phyloP scores from a whole-genome alignment of 805 yeast genomes.

The Ogataea populi-albae region DNA sequence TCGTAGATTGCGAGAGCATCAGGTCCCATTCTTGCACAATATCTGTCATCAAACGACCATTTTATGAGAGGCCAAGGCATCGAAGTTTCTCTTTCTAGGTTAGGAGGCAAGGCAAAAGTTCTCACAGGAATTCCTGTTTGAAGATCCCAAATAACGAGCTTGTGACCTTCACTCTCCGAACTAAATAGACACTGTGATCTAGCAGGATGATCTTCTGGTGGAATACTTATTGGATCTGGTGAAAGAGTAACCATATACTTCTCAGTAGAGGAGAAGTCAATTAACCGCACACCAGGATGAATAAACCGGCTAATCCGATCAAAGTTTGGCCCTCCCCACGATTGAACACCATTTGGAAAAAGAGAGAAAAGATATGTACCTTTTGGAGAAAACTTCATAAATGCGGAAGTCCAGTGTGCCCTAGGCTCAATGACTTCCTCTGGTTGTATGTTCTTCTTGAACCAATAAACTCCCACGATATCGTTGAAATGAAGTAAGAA shows the following conservation, averaged over 20 bases:
- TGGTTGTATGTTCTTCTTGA: conserved; percentile 63
- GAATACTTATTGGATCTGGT: conserved; percentile 73
- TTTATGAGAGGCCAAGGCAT: conserved; percentile 95
- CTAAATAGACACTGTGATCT: conserved; percentile 76
- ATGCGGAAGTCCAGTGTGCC: conserved; percentile 82
- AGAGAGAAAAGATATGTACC: conserved; percentile 86
- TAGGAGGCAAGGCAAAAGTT: conserved; percentile 86
- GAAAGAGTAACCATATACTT: conserved; percentile 87
- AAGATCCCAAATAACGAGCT: conserved; percentile 90
- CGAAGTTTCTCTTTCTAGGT: conserved; percentile 59
- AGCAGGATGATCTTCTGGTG: conserved; percentile 62
- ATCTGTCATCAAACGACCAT: conserved; percentile 92
- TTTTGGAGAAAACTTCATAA: conserved; percentile 86
- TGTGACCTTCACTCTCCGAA: conserved; percentile 87
- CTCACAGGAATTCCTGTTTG: conserved; percentile 78
- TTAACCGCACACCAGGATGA: conserved; percentile 85
- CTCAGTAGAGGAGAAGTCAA: conserved; percentile 92
- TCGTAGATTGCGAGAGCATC: conserved; percentile 91
- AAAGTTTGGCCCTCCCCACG: conserved; percentile 91
- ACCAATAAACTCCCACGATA: conserved; percentile 83
- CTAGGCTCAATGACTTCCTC: conserved; percentile 78
- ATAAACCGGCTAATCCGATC: conserved; percentile 70
- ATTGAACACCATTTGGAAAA: conserved; percentile 91
- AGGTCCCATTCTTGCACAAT: conserved; percentile 93
- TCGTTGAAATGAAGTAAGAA: conserved; percentile 76